Base-by-base conservation (phyloP, 768 basidiomycete genomes). In the Lactifluus echinatus region DNA sequence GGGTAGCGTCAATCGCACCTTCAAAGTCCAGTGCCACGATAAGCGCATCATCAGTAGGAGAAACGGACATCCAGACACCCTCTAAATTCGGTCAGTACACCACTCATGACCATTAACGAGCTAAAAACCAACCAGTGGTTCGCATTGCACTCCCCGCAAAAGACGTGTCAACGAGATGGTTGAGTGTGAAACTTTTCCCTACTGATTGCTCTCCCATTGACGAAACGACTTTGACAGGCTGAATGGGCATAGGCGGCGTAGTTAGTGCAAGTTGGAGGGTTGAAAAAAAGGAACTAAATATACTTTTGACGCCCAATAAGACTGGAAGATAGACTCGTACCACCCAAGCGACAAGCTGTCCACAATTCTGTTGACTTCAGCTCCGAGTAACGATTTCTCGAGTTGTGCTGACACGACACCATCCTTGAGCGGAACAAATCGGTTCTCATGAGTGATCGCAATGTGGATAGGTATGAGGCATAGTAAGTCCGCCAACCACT, bases 201-300 rank as follows among this genome's bases (percentile, higher is more conserved):
- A 84, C 83, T 0, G 80, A 83, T 62, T 84, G 83, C 65, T 84
- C 81, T 3, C 82, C 82, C 82, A 84, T 83, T 0, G 83, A 84
- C 0, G 83, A 81, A 0, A 84, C 82, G 2, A 84, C 83, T 61
- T 75, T 77, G 14, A 84, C 81, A 1, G 81, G 82, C 79, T 83
- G 39, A n/a, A 36, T 53, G 4, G 23, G 17, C 29, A 53, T n/a
- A n/a, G n/a, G n/a, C n/a, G n/a, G n/a, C n/a, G 31, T 43, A 53
- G 21, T 14, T 7, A 23, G 23, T 21, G 24, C 2, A 4, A 2
- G 53, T 1, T 45, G 33, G 19, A 45, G 28, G 53, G 48, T 37
- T 39, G 5, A 15, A 6, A 10, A 37, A 2, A 2, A 44, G 0
- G n/a, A 12, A 26, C 19, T 2, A 8, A 14, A 3, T 47, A 8